Percentiles rank a stretch among this genome's conserved stretches.
Conservation (phyloP, 371 early-diverging fungal genomes). For the Capillidium heterosporum region DNA sequence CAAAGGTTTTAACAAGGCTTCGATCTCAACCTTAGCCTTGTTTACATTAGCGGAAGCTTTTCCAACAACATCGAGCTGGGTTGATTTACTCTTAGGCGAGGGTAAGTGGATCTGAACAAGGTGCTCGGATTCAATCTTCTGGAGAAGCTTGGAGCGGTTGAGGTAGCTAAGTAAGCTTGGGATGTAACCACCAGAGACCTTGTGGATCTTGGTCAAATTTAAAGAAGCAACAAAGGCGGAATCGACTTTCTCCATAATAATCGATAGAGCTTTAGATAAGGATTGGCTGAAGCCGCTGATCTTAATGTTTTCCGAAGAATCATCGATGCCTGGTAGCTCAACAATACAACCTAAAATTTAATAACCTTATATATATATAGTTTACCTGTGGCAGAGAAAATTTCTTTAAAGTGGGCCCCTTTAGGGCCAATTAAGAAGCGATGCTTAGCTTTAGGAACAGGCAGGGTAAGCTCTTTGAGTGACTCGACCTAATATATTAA, state of each 20-base stretch:
- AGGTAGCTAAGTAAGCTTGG: background rate
- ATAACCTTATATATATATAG: background rate
- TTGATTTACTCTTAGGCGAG: conserved; percentile 8
- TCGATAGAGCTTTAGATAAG: conserved; percentile 40
- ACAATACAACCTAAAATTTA: conserved; percentile 39
- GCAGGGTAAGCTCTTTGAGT: conserved; percentile 38
- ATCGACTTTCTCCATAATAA: conserved; percentile 64
- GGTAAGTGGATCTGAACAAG: conserved; percentile 36
- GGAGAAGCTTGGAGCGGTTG: conserved; percentile 10
- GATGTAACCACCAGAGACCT: conserved; percentile 10
- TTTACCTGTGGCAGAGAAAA: conserved; percentile 45
- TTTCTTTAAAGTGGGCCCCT: conserved; percentile 56
- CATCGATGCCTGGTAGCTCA: conserved; percentile 46
- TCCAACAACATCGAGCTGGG: conserved; percentile 25
- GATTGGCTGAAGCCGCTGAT: conserved; percentile 60
- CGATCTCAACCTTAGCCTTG: conserved; percentile 26
- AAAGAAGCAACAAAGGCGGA: conserved; percentile 29
- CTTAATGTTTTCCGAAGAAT: conserved; percentile 50
- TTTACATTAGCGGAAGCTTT: conserved; percentile 27
- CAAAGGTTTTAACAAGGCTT: conserved; percentile 16
- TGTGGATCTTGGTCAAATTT: conserved; percentile 29
- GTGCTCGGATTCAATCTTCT: conserved; percentile 34
- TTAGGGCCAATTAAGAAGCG: conserved; percentile 73
- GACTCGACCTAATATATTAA: background rate
- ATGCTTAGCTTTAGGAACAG: conserved; percentile 78